Base-by-base conservation (phyloP, 345 rosid species). In the Citrus reticulata region DNA sequence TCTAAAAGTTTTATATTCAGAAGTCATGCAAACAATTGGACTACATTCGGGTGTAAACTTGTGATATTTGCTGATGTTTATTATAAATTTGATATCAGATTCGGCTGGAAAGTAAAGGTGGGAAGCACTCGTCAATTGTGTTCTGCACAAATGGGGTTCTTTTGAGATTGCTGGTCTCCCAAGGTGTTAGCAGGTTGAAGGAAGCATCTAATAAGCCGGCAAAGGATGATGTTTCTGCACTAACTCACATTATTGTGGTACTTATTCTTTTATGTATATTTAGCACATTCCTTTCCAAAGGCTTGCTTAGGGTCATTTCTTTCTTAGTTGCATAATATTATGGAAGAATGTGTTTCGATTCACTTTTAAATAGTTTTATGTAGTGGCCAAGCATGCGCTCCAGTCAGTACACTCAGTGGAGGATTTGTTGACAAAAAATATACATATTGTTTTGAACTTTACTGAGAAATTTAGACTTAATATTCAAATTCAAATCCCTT, bases 201-300 rank as follows among this genome's bases (percentile, higher is more conserved):
- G 85, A 83, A 76, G 74, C 82, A 70, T 76, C 83, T 42, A 73
- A 68, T n/a, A 78, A 71, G 34, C 78, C 5, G 1, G 73, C 74
- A 65, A 82, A 80, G 61, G 85, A 78, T 63, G 85, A 78, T 78
- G 75, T 89, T 81, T 89, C 90, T 77, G 91, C 86, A 77, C 82
- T 95, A 79, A 92, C 99, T 80, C 96, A 95, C 89, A 91, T 95
- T 81, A 88, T 95, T 88, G 95, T 93, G 98, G 99, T 95, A 95
- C 74, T 70, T 73, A 20, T 70, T 64, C 73, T 63, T 74, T 37
- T 59, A 17, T 66, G 73, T 30, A 27, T 24, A 69, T 70, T 70
- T 70, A 30, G n/a, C 40, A 69, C 40, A 22, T 67, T 27, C 60
- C 40, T 78, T 40, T 40, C 37, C 37, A 35, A 35, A 35, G 37